A percentile compares a stretch with the other conserved stretches of the same genome.
These are phyloP conservation scores for Phytophthora sp. DNA, from an alignment of 352 stramenopile genomes.

Conservation along the genomic window DNA sequence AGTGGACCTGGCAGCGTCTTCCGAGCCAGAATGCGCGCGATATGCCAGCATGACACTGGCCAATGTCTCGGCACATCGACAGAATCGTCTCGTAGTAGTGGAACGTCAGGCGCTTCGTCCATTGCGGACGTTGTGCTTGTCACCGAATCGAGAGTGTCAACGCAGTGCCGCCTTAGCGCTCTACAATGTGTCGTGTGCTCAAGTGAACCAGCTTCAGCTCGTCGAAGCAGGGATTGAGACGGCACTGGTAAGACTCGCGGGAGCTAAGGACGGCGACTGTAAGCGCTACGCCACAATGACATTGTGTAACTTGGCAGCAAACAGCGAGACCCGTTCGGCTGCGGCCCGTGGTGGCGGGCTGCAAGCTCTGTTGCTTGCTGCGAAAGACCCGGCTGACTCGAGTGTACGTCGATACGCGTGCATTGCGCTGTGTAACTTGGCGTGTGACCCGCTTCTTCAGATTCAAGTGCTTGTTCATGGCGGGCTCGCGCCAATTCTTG, in stretches of 20 bases:
- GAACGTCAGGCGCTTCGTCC: slow-evolving; percentile 79
- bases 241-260: slow-evolving; percentile 87
- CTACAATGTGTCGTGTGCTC: slow-evolving; percentile 95
- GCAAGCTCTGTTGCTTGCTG: slow-evolving; percentile 89
- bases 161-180: slow-evolving; percentile 91
- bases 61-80: slow-evolving; percentile 91
- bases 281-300: slow-evolving; percentile 96
- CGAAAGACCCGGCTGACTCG: slow-evolving; percentile 87
- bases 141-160: slow-evolving; percentile 89
- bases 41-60: slow-evolving; percentile 95
- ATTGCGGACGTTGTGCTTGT: slow-evolving; percentile 83
- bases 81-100: slow-evolving; percentile 91
- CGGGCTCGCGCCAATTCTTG: slow-evolving; percentile 87
- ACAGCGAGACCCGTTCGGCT: slow-evolving; percentile 89
- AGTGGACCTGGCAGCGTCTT: slow-evolving; percentile 76
- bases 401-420: slow-evolving; percentile 91
- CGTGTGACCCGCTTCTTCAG: slow-evolving; percentile 90
- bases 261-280: slow-evolving; percentile 90
- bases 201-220: slow-evolving; percentile 91
- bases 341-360: slow-evolving; percentile 91
- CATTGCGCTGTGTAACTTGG: slow-evolving; percentile 96
- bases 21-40: slow-evolving; percentile 79
- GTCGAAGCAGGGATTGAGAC: slow-evolving; percentile 89
- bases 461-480: slow-evolving; percentile 94
- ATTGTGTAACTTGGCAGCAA: slow-evolving; percentile 95